Percentiles rank a stretch among this genome's conserved stretches.
Conservation (phyloP, 1,284 basidiomycete genomes). For the Mycena citricolor region DNA sequence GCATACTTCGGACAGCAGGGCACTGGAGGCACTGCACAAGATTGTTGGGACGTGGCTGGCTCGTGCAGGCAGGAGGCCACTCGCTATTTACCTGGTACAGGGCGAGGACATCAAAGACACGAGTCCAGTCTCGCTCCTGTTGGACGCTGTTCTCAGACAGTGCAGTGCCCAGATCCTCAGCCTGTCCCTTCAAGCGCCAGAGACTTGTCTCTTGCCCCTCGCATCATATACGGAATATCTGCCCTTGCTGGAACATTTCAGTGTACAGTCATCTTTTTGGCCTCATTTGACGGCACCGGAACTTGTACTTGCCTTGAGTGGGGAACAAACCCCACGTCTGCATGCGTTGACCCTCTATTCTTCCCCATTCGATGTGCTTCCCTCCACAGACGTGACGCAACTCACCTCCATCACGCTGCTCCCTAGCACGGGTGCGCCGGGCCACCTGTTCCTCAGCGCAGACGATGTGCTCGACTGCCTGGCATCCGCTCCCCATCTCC, state of each 20-base stretch:
- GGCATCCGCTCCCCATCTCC: conserved; percentile 9
- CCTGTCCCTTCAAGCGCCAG: conserved; percentile 5
- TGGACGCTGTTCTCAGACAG: conserved; percentile 10
- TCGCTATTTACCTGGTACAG: conserved; percentile 9
- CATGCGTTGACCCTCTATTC: conserved; percentile 1
- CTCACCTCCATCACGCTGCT: conserved; percentile 20
- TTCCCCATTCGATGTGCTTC: conserved; percentile 2
- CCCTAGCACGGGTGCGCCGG: conserved; percentile 3
- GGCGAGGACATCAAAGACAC: conserved; percentile 2
- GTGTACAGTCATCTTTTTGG: conserved; percentile 14
- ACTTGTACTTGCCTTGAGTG: neutral
- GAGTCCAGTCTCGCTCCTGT: conserved; percentile 1
- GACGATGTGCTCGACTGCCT: conserved; percentile 20
- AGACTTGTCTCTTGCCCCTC: conserved; percentile 13
- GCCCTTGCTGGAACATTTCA: conserved; percentile 15
- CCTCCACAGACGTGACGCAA: too few species aligned
- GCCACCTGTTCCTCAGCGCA: conserved; percentile 10
- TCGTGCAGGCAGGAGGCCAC: conserved; percentile 5
- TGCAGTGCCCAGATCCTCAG: conserved; percentile 5
- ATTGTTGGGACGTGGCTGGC: conserved; percentile 12
- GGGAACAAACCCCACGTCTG: conserved; percentile 10
- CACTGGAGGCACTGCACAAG: conserved; percentile 6
- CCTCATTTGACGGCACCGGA: conserved; percentile 1
- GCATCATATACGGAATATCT: conserved; percentile 6
- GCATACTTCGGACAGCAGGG: conserved; percentile 2